These are phyloP conservation scores for Calamus simplicifolius DNA, from an alignment of 176 grass and related monocot genomes.

Conservation along the genomic window DNA sequence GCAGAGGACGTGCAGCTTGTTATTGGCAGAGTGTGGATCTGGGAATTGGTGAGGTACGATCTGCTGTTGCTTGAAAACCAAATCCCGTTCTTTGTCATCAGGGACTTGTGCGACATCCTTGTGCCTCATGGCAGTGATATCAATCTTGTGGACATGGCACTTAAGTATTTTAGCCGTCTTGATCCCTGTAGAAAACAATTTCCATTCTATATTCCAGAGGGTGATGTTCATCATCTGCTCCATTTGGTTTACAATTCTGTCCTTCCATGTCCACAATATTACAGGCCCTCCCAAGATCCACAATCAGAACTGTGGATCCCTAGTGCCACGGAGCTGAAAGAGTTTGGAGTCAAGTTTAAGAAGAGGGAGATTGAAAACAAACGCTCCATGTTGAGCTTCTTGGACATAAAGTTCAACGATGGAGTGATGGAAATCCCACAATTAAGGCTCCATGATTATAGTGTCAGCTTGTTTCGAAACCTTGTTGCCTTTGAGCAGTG, in stretches of 20 bases:
- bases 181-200: too few species aligned
- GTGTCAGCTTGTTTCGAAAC: slow-evolving; percentile 16
- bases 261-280: slow-evolving; percentile 13
- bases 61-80: slow-evolving; percentile 26
- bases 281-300: background rate
- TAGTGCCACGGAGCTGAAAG: slow-evolving; percentile 4
- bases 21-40: slow-evolving; percentile 1
- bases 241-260: slow-evolving; percentile 21
- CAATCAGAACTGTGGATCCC: background rate
- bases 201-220: too few species aligned
- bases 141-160: too few species aligned
- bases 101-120: slow-evolving; percentile 16
- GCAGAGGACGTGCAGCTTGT: too few species aligned
- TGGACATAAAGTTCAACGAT: slow-evolving; percentile 14
- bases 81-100: slow-evolving; percentile 22
- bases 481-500: slow-evolving; percentile 22
- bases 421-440: slow-evolving; percentile 16
- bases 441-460: slow-evolving; percentile 27
- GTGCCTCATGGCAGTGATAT: slow-evolving; percentile 11
- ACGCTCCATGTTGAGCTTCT: slow-evolving; percentile 2
- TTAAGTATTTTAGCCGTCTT: too few species aligned
- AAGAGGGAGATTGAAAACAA: background rate
- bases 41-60: slow-evolving; percentile 24
- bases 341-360: slow-evolving; percentile 11
- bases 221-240: slow-evolving; percentile 10